Evolutionary conservation across 228 moss, liverwort and hornwort genomes (phyloP).

Genomic region (Sphagnum fallax): DNA sequence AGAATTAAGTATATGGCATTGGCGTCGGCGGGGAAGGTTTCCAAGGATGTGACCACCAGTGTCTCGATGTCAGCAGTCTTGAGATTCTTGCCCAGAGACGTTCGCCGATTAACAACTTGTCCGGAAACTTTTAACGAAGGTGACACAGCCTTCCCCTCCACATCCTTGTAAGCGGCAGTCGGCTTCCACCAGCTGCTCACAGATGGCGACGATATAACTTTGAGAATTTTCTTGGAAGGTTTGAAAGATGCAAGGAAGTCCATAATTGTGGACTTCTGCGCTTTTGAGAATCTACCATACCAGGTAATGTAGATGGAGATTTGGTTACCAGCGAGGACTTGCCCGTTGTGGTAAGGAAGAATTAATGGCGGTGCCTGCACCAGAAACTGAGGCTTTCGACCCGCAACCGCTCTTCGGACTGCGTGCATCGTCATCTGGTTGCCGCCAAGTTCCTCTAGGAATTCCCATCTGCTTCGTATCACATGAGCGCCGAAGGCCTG

Average conservation of each 20-base stretch:
- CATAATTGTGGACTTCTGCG: slow-evolving; percentile 34
- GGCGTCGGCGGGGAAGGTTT: slow-evolving; percentile 20
- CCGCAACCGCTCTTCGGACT: too few species aligned
- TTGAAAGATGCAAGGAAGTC: slow-evolving; percentile 46
- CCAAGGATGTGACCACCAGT: slow-evolving; percentile 15
- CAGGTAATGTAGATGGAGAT: slow-evolving; percentile 40
- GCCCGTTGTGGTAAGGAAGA: slow-evolving; percentile 45
- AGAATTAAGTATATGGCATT: slow-evolving; percentile 37
- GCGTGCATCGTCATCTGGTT: too few species aligned
- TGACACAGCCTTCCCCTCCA: slow-evolving; percentile 23
- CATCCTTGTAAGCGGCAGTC: slow-evolving; percentile 34
- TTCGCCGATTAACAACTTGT: slow-evolving; percentile 6
- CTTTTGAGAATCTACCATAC: slow-evolving; percentile 33
- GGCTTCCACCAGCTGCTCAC: slow-evolving; percentile 43
- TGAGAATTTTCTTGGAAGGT: slow-evolving; percentile 10
- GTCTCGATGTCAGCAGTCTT: slow-evolving; percentile 34
- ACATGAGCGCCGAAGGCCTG: too few species aligned
- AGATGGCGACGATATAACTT: slow-evolving; percentile 18
- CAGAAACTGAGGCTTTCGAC: slow-evolving; percentile 19
- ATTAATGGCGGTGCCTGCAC: background rate
- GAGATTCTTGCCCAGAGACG: slow-evolving; percentile 26
- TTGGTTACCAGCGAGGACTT: slow-evolving; percentile 29
- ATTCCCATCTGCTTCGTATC: too few species aligned
- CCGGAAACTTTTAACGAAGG: slow-evolving; percentile 29
- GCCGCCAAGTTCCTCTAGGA: too few species aligned